phyloP scores from a whole-genome alignment of 345 rosid species.

The Heritiera littoralis region DNA sequence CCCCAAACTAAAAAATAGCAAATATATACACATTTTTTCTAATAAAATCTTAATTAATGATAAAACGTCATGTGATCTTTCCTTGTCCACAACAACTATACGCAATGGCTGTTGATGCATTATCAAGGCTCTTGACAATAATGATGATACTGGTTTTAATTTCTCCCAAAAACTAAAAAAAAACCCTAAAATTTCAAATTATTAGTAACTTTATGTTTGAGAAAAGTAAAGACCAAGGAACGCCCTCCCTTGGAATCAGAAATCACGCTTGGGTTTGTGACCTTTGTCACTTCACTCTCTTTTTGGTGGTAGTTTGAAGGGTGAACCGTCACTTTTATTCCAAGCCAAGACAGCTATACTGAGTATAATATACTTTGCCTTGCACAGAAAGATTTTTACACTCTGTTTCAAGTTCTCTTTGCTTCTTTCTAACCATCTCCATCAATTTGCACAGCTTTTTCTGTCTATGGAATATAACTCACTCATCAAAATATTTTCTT shows the following conservation, averaged over 20 bases:
- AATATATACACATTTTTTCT: neutral
- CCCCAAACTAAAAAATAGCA: neutral
- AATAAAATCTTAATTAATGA: constrained; percentile 1
- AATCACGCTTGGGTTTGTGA: neutral
- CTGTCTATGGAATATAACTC: neutral
- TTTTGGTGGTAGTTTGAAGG: constrained; percentile 31
- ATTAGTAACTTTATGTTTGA: constrained; percentile 44
- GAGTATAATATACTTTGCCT: neutral
- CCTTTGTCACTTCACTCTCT: constrained; percentile 19
- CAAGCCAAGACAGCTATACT: constrained; percentile 40
- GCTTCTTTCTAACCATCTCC: neutral
- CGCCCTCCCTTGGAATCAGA: too few relatives aligned
- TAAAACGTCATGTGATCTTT: constrained; percentile 20
- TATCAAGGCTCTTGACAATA: constrained; percentile 22
- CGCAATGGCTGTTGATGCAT: constrained; percentile 25
- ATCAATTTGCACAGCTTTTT: neutral
- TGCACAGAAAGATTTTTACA: constrained; percentile 2
- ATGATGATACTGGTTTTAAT: constrained; percentile 9
- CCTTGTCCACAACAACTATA: constrained; percentile 33
- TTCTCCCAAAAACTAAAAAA: neutral
- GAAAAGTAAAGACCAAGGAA: constrained; percentile 54
- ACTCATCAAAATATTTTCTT: neutral
- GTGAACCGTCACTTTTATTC: constrained; percentile 43
- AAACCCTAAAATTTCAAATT: neutral
- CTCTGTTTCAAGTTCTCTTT: neutral